These are phyloP conservation scores for Nigrospora oryzae DNA, from an alignment of 2,329 filamentous ascomycete genomes.

Conservation along the genomic window DNA sequence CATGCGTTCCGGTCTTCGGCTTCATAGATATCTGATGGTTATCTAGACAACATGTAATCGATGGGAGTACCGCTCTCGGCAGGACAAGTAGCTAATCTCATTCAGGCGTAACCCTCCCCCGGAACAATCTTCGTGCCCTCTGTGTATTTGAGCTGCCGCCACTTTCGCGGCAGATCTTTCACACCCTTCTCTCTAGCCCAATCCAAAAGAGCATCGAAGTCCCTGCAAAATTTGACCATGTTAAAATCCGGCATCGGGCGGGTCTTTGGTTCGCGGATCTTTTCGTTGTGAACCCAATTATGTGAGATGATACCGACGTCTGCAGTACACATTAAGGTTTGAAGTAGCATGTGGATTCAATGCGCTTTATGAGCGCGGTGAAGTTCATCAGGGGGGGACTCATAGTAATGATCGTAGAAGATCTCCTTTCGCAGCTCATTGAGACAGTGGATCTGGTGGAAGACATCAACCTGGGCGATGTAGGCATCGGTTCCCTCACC, in stretches of 20 bases:
- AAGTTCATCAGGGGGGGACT: not conserved
- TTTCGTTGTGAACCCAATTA: conserved; percentile 2
- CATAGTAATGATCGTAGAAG: conserved; percentile 5
- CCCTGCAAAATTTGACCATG: not conserved
- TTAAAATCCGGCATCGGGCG: not conserved
- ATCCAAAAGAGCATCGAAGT: not conserved
- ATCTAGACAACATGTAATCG: no score
- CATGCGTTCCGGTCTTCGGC: no score
- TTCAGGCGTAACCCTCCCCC: not conserved
- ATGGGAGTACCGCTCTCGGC: no score
- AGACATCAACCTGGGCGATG: conserved; percentile 3
- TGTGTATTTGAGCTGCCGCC: not conserved
- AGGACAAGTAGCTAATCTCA: no score
- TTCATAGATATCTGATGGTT: no score
- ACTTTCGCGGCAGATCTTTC: not conserved
- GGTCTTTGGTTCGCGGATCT: not conserved
- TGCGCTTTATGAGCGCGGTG: conserved; percentile 2
- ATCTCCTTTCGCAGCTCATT: conserved; percentile 4
- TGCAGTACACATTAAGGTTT: conserved; percentile 5
- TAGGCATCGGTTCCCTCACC: not conserved
- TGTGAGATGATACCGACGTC: conserved; percentile 6
- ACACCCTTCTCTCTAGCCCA: not conserved
- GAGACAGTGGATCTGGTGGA: conserved; percentile 7
- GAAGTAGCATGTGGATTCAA: conserved; percentile 3
- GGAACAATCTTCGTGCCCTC: not conserved